Evolutionary conservation across 1,284 basidiomycete species (phyloP), one percentile per base, ranked within the genome.

Genomic region (Tremellales sp.): DNA sequence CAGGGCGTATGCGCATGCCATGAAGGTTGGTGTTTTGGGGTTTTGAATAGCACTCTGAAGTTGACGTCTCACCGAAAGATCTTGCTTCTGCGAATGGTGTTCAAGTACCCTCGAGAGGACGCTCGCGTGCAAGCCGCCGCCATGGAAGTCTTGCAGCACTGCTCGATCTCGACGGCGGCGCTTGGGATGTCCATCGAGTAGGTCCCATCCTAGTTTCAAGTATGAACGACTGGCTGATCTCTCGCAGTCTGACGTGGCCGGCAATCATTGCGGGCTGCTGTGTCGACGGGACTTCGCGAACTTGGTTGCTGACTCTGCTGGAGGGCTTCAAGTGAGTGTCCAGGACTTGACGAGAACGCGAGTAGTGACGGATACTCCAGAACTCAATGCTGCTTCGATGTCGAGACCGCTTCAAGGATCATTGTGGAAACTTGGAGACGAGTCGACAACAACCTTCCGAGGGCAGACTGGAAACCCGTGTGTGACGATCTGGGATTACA

Each of bases 401-500:
- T 79, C 49, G 75, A 78, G 52, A 77, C 77, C n/a, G 72, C 75
- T 29, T 70, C 73, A 36, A 57, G 73, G 48, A 75, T 79, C 53
- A 74, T 77, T 33, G 61, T 67, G 26, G 73, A 78, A 65, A 73
- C 75, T 40, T 70, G 76, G 68, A 51, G 63, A 33, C 48, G 65
- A 27, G 51, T 61, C 9, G 68, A 72, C 39, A 47, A 50, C 7
- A 53, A 57, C 24, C 55, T 63, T 31, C 31, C 40, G 10, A 52
- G 63, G 36, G 64, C 61, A 6, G 61, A 66, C 50, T 72, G 68
- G 70, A 68, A 65, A 51, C 50, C 61, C n/a, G 66, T 68, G 2
- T 72, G 70, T 34, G 63, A 65, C 25, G 66, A 68, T 52, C 49
- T 66, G 19, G 60, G 59, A 1, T 50, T 72, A 40, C 53, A 65